Evolutionary conservation across 2,329 filamentous ascomycete genomes (phyloP).

Genomic region (Pyrenophora tritici-repentis): DNA sequence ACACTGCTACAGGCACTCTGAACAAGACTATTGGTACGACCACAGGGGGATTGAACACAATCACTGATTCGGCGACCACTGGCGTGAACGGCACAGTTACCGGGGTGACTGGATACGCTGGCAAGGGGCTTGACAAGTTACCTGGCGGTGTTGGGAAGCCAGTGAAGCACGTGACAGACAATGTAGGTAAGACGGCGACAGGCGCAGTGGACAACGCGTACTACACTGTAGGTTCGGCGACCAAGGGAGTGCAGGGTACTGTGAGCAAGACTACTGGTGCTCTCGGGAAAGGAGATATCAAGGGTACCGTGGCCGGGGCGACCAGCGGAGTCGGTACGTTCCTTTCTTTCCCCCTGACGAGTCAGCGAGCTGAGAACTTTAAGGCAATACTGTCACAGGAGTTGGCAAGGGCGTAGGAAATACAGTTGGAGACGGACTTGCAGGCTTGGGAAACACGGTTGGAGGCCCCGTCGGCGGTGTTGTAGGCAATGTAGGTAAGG

Average conservation of each 20-base stretch:
- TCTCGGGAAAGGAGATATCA: slow-evolving; percentile 50
- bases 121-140: slow-evolving; percentile 45
- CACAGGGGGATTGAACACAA: slow-evolving; percentile 43
- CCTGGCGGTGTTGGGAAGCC: slow-evolving; percentile 44
- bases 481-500: slow-evolving; percentile 51
- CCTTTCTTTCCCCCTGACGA: neutral
- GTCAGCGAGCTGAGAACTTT: neutral
- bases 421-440: slow-evolving; percentile 47
- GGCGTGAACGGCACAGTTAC: slow-evolving; percentile 46
- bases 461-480: slow-evolving; percentile 49
- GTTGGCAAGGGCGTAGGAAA: slow-evolving; percentile 42
- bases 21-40: slow-evolving; percentile 45
- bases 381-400: slow-evolving; percentile 46
- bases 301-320: slow-evolving; percentile 46
- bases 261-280: slow-evolving; percentile 52
- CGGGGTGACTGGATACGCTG: slow-evolving; percentile 45
- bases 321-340: slow-evolving; percentile 39
- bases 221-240: slow-evolving; percentile 48
- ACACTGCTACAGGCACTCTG: slow-evolving; percentile 41
- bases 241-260: slow-evolving; percentile 50
- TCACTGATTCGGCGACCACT: slow-evolving; percentile 45
- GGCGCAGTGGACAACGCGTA: slow-evolving; percentile 48
- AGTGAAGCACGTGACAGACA: slow-evolving; percentile 48
- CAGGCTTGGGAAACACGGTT: slow-evolving; percentile 45
- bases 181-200: slow-evolving; percentile 50